Conservation (phyloP, 371 early-diverging fungal species). For the Sporodiniella umbellata region DNA sequence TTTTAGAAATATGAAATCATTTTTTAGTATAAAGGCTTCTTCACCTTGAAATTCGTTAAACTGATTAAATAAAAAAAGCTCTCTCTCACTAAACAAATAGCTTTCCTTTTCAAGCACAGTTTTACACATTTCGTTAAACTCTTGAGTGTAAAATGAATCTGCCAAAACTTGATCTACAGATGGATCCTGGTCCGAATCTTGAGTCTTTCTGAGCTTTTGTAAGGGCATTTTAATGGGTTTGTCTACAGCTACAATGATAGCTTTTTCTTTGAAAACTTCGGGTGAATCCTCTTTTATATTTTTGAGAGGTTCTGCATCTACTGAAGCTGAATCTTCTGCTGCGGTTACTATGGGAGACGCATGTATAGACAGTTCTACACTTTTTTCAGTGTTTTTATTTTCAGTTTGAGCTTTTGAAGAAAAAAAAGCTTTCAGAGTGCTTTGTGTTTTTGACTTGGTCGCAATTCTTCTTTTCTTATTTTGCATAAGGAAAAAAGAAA, state of each 20-base stretch:
- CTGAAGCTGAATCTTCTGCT: background rate
- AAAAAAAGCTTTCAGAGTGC: background rate
- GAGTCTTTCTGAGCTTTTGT: background rate
- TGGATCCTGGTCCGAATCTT: background rate
- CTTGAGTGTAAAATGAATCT: constrained; percentile 51
- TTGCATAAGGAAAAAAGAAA: background rate
- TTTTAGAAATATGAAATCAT: background rate
- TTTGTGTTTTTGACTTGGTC: background rate
- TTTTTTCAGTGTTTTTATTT: background rate
- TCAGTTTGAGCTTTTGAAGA: background rate
- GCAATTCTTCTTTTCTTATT: background rate
- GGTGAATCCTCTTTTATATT: background rate
- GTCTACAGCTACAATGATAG: background rate
- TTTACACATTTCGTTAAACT: constrained; percentile 51
- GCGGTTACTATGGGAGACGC: background rate
- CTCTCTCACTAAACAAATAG: constrained; percentile 50
- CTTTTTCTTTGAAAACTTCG: background rate
- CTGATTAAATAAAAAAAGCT: constrained; percentile 33
- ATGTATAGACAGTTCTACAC: background rate
- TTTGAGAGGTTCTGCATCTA: background rate
- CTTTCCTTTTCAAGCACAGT: constrained; percentile 54
- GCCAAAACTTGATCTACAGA: constrained; percentile 4
- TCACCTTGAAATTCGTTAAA: constrained; percentile 45
- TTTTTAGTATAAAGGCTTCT: background rate
- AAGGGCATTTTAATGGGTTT: background rate